Evolutionary conservation across 768 basidiomycete genomes (phyloP).

Genomic region (Daedaleopsis sinensis): DNA sequence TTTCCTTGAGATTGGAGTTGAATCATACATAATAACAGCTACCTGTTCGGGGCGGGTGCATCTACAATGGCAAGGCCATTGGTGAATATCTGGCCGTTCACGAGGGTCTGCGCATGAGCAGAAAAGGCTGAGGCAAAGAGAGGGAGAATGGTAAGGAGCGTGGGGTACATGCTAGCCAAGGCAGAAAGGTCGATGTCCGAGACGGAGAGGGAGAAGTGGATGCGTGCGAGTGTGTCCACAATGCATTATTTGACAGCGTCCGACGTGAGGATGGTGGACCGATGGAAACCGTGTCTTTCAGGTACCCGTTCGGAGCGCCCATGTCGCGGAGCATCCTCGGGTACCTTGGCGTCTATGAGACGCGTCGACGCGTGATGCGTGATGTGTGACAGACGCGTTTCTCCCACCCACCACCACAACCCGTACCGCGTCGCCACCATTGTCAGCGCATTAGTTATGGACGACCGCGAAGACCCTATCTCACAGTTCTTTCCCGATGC

Average conservation of each 20-base stretch:
- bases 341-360: not conserved
- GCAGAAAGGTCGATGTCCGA: not conserved
- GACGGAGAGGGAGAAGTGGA: not conserved
- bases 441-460: conserved; percentile 44
- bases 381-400: conserved; percentile 27
- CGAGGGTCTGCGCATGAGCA: conserved; percentile 26
- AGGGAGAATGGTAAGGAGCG: conserved; percentile 22
- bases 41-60: conserved; percentile 31
- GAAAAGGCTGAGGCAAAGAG: conserved; percentile 8
- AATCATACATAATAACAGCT: not conserved
- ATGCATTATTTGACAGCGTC: not conserved
- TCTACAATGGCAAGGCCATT: conserved; percentile 40
- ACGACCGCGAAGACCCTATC: conserved; percentile 68
- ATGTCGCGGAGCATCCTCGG: conserved; percentile 13
- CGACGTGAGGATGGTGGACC: not conserved
- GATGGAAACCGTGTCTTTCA: conserved; percentile 10
- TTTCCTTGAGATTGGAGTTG: not conserved
- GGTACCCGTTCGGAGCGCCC: conserved; percentile 5
- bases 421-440: conserved; percentile 10
- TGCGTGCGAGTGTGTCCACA: not conserved
- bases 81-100: conserved; percentile 35
- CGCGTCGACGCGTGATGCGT: conserved; percentile 21
- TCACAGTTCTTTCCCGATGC: conserved; percentile 76
- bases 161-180: conserved; percentile 20
- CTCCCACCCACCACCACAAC: conserved; percentile 13